These are phyloP conservation scores for Dispira parvispora DNA, from an alignment of 192 early-diverging fungal genomes.

Conservation along the genomic window DNA sequence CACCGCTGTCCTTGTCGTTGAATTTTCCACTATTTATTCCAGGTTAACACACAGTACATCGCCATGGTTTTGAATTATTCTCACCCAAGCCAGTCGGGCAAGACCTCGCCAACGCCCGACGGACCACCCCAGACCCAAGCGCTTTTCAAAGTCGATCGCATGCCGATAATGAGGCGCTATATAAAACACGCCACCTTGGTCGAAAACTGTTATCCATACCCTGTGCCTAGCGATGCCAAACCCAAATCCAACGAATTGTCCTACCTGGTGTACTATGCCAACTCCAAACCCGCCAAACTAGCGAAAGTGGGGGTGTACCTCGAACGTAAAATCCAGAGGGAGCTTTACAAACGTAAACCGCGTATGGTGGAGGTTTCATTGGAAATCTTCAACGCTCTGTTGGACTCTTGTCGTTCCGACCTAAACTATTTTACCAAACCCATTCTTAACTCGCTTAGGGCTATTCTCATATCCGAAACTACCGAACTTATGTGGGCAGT, in stretches of 20 bases:
- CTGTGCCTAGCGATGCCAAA: slow-evolving; percentile 2
- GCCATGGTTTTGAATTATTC: no score
- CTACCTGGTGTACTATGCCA: slow-evolving; percentile 75
- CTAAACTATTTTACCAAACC: slow-evolving; percentile 70
- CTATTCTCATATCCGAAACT: slow-evolving; percentile 34
- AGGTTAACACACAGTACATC: no score
- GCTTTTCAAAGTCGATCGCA: slow-evolving; percentile 16
- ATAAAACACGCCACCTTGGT: slow-evolving; percentile 61
- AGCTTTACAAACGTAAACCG: slow-evolving; percentile 38
- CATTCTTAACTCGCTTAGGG: slow-evolving; percentile 54
- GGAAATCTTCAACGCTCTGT: slow-evolving; percentile 53
- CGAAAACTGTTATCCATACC: slow-evolving; percentile 52
- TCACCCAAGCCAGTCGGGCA: not conserved
- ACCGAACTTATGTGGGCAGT: slow-evolving; percentile 39
- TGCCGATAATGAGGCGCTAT: slow-evolving; percentile 32
- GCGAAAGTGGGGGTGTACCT: slow-evolving; percentile 76
- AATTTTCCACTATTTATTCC: no score
- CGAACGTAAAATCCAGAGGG: slow-evolving; percentile 46
- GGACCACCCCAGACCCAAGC: slow-evolving; percentile 15
- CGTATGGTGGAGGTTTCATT: slow-evolving; percentile 57
- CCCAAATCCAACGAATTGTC: slow-evolving; percentile 71
- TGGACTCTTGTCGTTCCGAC: slow-evolving; percentile 51
- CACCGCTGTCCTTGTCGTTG: no score
- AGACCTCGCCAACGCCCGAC: slow-evolving; percentile 18
- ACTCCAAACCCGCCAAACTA: slow-evolving; percentile 73